A percentile compares a stretch with the other conserved stretches of the same genome.
Evolutionary conservation across 163 green algal species (phyloP).

Genomic region (Scenedesmus sp.): DNA sequence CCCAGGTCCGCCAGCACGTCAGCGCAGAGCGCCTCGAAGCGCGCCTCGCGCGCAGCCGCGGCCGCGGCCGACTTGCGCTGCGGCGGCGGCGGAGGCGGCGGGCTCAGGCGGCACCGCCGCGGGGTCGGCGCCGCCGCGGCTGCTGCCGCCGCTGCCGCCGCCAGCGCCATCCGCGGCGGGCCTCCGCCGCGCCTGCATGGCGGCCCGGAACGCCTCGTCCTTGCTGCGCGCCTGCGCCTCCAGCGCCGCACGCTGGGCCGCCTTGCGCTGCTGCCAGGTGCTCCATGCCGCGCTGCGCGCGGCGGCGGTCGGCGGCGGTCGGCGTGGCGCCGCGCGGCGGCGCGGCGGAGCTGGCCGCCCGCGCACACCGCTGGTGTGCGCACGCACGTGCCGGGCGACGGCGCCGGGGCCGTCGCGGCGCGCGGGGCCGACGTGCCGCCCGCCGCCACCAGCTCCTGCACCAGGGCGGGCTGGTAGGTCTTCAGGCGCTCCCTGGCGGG

Average conservation of each 20-base stretch:
- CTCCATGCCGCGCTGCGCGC: neutral
- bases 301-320: too few relatives aligned
- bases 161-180: neutral
- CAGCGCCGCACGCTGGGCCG: slow-evolving; percentile 26
- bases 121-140: neutral
- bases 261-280: slow-evolving; percentile 39
- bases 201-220: slow-evolving; percentile 20
- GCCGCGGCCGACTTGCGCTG: slow-evolving; percentile 6
- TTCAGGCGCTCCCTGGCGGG: slow-evolving; percentile 1
- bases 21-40: slow-evolving; percentile 16
- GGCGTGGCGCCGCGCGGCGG: neutral
- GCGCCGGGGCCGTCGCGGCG: too few relatives aligned
- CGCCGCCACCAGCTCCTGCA: neutral
- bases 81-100: too few relatives aligned
- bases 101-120: too few relatives aligned
- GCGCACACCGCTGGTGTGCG: neutral
- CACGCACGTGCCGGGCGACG: too few relatives aligned
- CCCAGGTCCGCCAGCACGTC: slow-evolving; percentile 33
- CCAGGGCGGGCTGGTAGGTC: slow-evolving; percentile 36
- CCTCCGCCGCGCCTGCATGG: slow-evolving; percentile 17
- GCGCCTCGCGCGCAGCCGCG: slow-evolving; percentile 8
- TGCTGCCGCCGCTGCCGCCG: neutral
- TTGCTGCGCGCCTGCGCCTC: slow-evolving; percentile 18
- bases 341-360: neutral
- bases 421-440: too few relatives aligned